Base-by-base conservation (phyloP, 2,329 filamentous ascomycete genomes). In the Cordyceps javanica region DNA sequence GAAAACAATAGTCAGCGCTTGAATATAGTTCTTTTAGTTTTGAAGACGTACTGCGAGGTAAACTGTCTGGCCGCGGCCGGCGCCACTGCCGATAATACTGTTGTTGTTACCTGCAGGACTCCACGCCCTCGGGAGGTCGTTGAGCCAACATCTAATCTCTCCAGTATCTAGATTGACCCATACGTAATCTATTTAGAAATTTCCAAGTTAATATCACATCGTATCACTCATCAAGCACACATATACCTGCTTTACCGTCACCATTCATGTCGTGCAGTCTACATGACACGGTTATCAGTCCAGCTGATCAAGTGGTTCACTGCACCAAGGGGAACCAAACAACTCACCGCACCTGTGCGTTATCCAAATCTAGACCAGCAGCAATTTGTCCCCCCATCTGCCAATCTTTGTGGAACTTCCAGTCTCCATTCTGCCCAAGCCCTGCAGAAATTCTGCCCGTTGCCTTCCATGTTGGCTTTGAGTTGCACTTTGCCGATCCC, bases 261-360 rank as follows among this genome's bases (percentile, higher is more conserved):
- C 61, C 62, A 41, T 63, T 57, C 61, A 64, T 63, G n/a, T 64
- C 61, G 26, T 59, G 50, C 4, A 63, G 58, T 21, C 46, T 50
- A 14, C 19, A 34, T 9, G n/a, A 7, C 14, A 2, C 30, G 5
- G 2, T n/a, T 23, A 10, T 49, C 3, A 50, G 32, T 50, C 16
- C 10, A 25, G 19, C 30, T 9, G n/a, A 19, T 11, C 19, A 34
- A 23, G 45, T 7, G 2, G 3, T n/a, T 5, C 6, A 23, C 5
- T 8, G 5, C 13, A 5, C 7, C 21, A 50, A 23, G 11, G 13
- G n/a, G n/a, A n/a, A n/a, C n/a, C 2, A n/a, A 3, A 5, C 25
- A 11, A 16, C 46, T 25, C 21, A 50, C 32, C 54, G 30, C 2
- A 58, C 61, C n/a, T 53, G 42, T 3, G 41, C 32, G 3, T 44